phyloP scores from a whole-genome alignment of 192 early-diverging fungal genomes.

The Podila horticola region DNA sequence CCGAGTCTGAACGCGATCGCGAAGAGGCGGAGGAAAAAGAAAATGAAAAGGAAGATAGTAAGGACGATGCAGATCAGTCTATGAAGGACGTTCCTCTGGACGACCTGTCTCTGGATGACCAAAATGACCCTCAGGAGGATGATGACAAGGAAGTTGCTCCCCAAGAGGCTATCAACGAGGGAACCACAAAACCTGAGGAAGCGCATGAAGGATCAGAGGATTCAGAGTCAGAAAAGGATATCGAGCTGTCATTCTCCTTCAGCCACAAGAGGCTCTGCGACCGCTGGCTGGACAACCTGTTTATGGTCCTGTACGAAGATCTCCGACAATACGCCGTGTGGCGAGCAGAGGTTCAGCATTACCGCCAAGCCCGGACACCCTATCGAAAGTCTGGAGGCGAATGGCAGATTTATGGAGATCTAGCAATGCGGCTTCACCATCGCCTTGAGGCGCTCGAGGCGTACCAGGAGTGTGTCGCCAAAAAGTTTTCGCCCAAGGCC shows the following conservation, averaged over 20 bases:
- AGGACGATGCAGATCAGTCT: constrained; percentile 23
- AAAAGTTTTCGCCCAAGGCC: constrained; percentile 92
- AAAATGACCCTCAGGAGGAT: constrained; percentile 18
- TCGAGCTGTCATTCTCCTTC: constrained; percentile 75
- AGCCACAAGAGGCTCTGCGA: constrained; percentile 97
- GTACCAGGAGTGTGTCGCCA: constrained; percentile 85
- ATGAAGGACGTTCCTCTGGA: constrained; percentile 45
- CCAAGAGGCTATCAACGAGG: constrained; percentile 24
- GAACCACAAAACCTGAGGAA: constrained; percentile 53
- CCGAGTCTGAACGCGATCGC: constrained; percentile 37
- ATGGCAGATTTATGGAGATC: constrained; percentile 97
- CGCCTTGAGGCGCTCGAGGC: constrained; percentile 92
- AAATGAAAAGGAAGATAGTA: constrained; percentile 12
- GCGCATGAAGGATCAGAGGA: constrained; percentile 48
- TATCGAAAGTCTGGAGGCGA: constrained; percentile 97
- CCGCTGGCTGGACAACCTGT: constrained; percentile 99
- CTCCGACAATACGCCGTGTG: constrained; percentile 94
- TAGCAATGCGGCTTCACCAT: constrained; percentile 88
- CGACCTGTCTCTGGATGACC: constrained; percentile 24
- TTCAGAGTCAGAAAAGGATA: background rate
- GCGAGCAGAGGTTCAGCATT: constrained; percentile 88
- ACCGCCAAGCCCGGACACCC: constrained; percentile 73
- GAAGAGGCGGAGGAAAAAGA: constrained; percentile 34
- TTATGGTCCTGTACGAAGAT: constrained; percentile 98
- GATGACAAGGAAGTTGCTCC: constrained; percentile 4